phyloP scores from a whole-genome alignment of 192 early-diverging fungal genomes.

The Entomortierella beljakovae region DNA sequence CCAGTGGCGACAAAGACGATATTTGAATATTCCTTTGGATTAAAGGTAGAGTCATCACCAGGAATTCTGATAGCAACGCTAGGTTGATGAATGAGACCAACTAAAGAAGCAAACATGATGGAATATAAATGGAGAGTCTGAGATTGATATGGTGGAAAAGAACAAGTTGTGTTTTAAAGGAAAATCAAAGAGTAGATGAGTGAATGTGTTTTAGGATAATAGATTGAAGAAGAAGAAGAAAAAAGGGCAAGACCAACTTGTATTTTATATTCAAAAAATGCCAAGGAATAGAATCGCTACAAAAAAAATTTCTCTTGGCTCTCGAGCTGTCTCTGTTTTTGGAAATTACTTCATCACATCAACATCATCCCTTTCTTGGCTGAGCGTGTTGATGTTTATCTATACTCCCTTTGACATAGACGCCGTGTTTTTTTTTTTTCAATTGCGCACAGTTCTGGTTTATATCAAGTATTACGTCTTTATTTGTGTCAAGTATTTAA shows the following conservation, averaged over 20 bases:
- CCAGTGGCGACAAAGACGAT: conserved; percentile 20
- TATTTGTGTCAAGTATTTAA: too few relatives aligned
- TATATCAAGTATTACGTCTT: too few relatives aligned
- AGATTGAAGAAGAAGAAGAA: background rate
- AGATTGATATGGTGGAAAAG: background rate
- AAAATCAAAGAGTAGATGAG: background rate
- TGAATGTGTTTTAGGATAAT: background rate
- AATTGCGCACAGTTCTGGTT: too few relatives aligned
- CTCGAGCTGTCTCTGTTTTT: background rate
- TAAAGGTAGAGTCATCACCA: conserved; percentile 42
- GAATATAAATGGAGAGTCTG: background rate
- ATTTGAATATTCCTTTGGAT: conserved; percentile 39
- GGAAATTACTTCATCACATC: too few relatives aligned
- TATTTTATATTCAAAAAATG: background rate
- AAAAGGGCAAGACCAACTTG: background rate
- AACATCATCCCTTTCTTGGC: too few relatives aligned
- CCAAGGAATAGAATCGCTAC: background rate
- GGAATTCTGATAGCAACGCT: conserved; percentile 37
- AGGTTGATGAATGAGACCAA: conserved; percentile 44
- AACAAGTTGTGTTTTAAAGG: background rate
- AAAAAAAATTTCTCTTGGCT: background rate
- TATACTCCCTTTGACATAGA: too few relatives aligned
- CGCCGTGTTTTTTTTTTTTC: too few relatives aligned
- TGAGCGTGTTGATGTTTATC: too few relatives aligned
- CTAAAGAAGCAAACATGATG: conserved; percentile 43